Base-by-base conservation (phyloP, 2,329 filamentous ascomycete species). In the Epichloe elymi region DNA sequence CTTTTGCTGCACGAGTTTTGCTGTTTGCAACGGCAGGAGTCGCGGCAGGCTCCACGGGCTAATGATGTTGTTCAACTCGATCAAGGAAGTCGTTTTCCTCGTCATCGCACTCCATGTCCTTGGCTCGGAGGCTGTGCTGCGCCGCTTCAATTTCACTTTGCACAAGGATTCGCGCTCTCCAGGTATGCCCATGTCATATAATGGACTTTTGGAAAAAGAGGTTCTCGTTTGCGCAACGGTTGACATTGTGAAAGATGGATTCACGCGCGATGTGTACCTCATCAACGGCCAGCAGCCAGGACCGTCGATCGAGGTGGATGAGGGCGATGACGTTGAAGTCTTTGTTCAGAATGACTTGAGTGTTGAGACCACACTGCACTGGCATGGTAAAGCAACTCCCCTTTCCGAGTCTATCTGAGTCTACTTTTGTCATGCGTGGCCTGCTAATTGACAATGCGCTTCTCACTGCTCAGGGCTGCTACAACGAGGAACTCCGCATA, bases 241-340 rank as follows among this genome's bases (percentile, higher is more conserved):
- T 38, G 19, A 23, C 14, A 46, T 41, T 36, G n/a, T 10, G 5
- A 6, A 23, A 51, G 50, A 51, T 33, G 50, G 45, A 17, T 48
- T 48, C 14, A 44, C 48, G 39, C 36, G 50, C 39, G 52, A 53
- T 26, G 54, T 55, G 42, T 52, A 54, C 44, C 50, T 53, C 36
- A 46, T 51, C 41, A 55, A 55, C 40, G 52, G 49, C 26, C 52
- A 51, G 39, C 54, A 55, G 19, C 54, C 54, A 26, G 51, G 54
- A 12, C 51, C 54, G n/a, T 46, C 52, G 33, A 55, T 53, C 10
- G 50, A 51, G 19, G 50, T 54, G 17, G 50, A 51, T 20, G 26
- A 51, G 36, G 50, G 50, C 7, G 50, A 51, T 41, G 45, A 42
- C 17, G 20, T 51, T 15, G 50, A 51, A 38, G 50, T 44, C 11